phyloP scores from a whole-genome alignment of 2,329 filamentous ascomycete genomes.

The Beauveria pseudobassiana region DNA sequence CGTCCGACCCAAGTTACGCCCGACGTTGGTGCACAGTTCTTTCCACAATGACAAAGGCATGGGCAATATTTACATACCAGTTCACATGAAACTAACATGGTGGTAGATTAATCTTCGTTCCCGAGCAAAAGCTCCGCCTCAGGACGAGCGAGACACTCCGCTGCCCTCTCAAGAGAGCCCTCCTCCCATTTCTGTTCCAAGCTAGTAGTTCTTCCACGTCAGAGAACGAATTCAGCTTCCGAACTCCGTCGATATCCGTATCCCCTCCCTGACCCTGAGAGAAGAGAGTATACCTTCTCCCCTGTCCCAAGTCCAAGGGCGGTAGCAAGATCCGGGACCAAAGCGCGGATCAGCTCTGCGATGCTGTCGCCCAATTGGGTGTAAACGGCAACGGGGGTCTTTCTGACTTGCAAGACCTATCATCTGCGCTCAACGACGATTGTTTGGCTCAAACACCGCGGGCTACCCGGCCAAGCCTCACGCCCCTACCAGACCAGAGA shows the following conservation, averaged over 20 bases:
- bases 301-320: not conserved
- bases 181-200: not conserved
- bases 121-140: not conserved
- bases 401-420: not conserved
- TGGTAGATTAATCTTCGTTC: not conserved
- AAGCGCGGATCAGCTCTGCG: not conserved
- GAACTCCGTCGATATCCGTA: not conserved
- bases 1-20: not conserved
- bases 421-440: not conserved
- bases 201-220: not conserved
- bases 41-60: not conserved
- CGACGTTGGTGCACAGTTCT: not conserved
- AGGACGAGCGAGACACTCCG: not conserved
- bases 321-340: not conserved
- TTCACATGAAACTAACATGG: not conserved
- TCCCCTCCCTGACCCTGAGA: not conserved
- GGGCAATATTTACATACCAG: not conserved
- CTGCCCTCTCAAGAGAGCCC: not conserved
- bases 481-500: not conserved
- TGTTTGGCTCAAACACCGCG: not conserved
- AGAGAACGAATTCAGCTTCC: not conserved
- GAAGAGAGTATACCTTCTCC: not conserved
- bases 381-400: not conserved
- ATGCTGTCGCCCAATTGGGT: not conserved
- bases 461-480: not conserved